Percentiles rank a stretch among this genome's conserved stretches.
phyloP scores from a whole-genome alignment of 495 filamentous ascomycete species.

The Penicillium waksmanii region DNA sequence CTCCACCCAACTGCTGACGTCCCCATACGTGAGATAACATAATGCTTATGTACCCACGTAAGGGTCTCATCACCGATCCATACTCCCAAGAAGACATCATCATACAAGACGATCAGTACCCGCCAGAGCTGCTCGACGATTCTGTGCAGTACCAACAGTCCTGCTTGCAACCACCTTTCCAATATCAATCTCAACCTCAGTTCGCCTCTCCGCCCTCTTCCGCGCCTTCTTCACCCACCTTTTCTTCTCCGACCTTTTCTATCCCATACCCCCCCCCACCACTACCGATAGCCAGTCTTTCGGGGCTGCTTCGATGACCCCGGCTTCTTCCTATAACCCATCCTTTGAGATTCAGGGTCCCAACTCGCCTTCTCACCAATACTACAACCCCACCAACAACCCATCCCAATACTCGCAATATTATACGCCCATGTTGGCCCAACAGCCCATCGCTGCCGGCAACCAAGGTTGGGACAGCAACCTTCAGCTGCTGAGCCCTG shows the following conservation, averaged over 20 bases:
- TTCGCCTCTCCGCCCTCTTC: constrained; percentile 49
- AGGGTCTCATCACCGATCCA: constrained; percentile 52
- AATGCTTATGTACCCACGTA: constrained; percentile 56
- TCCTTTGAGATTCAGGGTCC: constrained; percentile 42
- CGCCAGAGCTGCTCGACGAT: constrained; percentile 40
- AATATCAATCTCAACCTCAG: constrained; percentile 40
- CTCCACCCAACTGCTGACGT: constrained; percentile 38
- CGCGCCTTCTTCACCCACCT: constrained; percentile 43
- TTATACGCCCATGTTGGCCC: constrained; percentile 49
- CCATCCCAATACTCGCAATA: constrained; percentile 39
- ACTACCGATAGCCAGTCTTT: constrained; percentile 41
- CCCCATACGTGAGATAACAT: constrained; percentile 39
- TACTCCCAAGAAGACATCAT: constrained; percentile 42
- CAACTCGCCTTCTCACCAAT: constrained; percentile 38
- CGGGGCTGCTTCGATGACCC: constrained; percentile 54
- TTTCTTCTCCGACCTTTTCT: constrained; percentile 48
- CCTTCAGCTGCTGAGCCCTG: constrained; percentile 45
- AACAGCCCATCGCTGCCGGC: constrained; percentile 39
- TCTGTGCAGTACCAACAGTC: constrained; percentile 33
- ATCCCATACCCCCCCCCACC: constrained; percentile 36
- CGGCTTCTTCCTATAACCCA: constrained; percentile 49
- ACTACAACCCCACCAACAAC: constrained; percentile 17
- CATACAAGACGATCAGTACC: constrained; percentile 52
- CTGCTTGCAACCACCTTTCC: constrained; percentile 43
- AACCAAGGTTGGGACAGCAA: constrained; percentile 49